Conservation (phyloP, 2,329 filamentous ascomycete species). For the Didymella pinodella region DNA sequence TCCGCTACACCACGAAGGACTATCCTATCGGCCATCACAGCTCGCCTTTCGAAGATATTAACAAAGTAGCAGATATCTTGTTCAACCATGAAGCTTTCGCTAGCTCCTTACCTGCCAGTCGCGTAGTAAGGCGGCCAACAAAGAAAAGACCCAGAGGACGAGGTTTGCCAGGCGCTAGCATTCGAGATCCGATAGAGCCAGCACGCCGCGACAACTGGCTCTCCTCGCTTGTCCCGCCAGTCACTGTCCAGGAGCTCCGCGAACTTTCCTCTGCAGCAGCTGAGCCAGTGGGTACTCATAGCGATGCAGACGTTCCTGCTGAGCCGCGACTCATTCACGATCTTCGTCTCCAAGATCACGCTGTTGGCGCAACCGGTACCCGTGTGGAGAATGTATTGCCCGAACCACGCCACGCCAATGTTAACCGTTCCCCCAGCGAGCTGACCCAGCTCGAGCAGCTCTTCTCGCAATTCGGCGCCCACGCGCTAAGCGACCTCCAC, state of each 20-base stretch:
- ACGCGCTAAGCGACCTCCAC: neutral
- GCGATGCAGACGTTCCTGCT: neutral
- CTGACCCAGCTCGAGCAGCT: neutral
- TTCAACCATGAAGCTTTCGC: neutral
- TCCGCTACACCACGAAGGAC: conserved; percentile 28
- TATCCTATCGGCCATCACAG: conserved; percentile 26
- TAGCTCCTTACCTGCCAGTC: neutral
- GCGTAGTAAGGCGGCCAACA: neutral
- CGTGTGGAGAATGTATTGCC: neutral
- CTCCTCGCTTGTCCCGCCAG: neutral
- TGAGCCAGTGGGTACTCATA: neutral
- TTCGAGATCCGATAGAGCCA: neutral
- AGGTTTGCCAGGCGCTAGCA: neutral
- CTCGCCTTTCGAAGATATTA: conserved; percentile 31
- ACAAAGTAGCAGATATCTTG: neutral
- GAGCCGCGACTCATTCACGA: neutral
- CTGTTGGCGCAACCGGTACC: neutral
- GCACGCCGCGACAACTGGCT: neutral
- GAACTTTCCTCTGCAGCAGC: neutral
- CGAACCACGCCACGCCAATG: neutral
- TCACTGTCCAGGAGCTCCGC: neutral
- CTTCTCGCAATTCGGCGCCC: neutral
- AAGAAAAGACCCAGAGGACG: neutral
- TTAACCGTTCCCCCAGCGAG: neutral
- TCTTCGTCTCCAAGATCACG: neutral